A percentile compares a stretch with the other conserved stretches of the same genome.
Evolutionary conservation across 78 protist genomes (phyloP).

Genomic region (Bodo saltans): DNA sequence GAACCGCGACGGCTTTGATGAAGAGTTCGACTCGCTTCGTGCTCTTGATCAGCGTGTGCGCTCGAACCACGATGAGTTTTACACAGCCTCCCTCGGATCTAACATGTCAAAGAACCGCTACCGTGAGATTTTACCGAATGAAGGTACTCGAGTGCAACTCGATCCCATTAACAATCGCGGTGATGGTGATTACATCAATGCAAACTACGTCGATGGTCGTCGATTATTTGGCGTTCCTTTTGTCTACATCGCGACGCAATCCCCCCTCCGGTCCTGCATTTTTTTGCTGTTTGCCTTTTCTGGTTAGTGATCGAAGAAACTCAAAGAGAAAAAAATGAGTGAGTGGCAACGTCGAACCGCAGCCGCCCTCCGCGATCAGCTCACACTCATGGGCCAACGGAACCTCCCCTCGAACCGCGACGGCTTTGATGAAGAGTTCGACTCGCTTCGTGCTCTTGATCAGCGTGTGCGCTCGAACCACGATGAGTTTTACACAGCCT

Average conservation of each 20-base stretch:
- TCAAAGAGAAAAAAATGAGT: too few relatives aligned
- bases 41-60: not conserved
- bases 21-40: not conserved
- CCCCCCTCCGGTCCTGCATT: slow-evolving; percentile 63
- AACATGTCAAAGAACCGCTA: slow-evolving; percentile 62
- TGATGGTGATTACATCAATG: slow-evolving; percentile 63
- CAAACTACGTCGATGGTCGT: slow-evolving; percentile 55
- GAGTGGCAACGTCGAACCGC: slow-evolving; percentile 6
- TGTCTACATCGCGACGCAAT: slow-evolving; percentile 70
- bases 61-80: not conserved
- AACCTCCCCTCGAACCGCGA: not conserved
- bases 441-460: not conserved
- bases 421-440: slow-evolving; percentile 16
- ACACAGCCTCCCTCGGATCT: not conserved
- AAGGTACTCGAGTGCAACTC: slow-evolving; percentile 48
- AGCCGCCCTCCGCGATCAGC: not conserved
- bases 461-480: not conserved
- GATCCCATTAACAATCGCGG: slow-evolving; percentile 26
- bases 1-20: not conserved
- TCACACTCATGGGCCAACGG: not conserved
- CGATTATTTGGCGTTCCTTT: not conserved
- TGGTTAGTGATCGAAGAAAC: too few relatives aligned
- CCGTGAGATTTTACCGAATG: slow-evolving; percentile 58
- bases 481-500: slow-evolving; percentile 8
- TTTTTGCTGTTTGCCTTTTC: too few relatives aligned